A percentile compares a stretch with the other conserved stretches of the same genome.
phyloP scores from a whole-genome alignment of 169 alveolate genomes.

The Eimeria acervulina region DNA sequence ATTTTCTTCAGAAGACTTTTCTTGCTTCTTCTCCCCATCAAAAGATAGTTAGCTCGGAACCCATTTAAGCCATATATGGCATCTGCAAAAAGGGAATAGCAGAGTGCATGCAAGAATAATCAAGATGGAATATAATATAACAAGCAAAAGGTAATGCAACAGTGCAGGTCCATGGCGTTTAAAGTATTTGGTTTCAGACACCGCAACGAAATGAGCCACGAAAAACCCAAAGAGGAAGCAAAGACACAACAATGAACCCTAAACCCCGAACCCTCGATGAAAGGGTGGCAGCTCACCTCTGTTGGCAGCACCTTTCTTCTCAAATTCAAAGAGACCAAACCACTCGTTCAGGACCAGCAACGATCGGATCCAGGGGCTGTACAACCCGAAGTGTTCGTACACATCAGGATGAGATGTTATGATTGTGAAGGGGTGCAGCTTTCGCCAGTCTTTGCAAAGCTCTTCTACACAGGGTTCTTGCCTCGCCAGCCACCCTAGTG shows the following conservation, averaged over 20 bases:
- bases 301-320: not conserved
- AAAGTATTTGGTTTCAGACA: too few species aligned
- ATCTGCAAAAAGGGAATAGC: not conserved
- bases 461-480: slow-evolving; percentile 41
- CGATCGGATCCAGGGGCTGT: slow-evolving; percentile 53
- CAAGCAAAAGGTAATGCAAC: too few species aligned
- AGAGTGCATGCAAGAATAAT: too few species aligned
- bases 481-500: slow-evolving; percentile 57
- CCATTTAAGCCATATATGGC: not conserved
- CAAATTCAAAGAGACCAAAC: not conserved
- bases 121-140: too few species aligned
- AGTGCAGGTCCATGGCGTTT: too few species aligned
- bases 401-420: not conserved
- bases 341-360: slow-evolving; percentile 26
- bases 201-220: too few species aligned
- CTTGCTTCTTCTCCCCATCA: not conserved
- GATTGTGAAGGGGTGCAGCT: slow-evolving; percentile 15
- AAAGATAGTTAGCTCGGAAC: not conserved
- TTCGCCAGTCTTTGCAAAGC: slow-evolving; percentile 34
- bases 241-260: not conserved
- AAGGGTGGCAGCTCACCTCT: not conserved
- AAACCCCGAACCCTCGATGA: not conserved
- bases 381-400: not conserved
- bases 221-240: too few species aligned
- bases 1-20: not conserved